Evolutionary conservation across 1,284 basidiomycete species (phyloP), one percentile per base, ranked within the genome.

Genomic region (Pterulicium gracile): DNA sequence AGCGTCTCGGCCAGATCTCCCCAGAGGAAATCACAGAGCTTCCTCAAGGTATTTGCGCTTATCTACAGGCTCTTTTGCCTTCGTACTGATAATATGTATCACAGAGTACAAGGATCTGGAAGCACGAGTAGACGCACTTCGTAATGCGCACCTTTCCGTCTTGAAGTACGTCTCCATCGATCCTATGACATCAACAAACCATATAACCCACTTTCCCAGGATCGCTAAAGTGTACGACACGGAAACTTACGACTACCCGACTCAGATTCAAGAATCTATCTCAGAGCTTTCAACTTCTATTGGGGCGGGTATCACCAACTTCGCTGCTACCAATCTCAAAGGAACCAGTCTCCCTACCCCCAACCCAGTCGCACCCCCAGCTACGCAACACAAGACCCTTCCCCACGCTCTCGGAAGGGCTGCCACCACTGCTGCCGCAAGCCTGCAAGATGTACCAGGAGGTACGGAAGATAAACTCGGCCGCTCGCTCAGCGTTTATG

Each of bases 71-170:
- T 47, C n/a, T 19, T 32, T 24, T 45, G 18, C 49, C 24, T 39
- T 17, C 24, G 3, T 20, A 39, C 42, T 24, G 62, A 56, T 46
- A 54, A 61, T 20, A 52, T 13, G 53, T 39, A 18, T 35, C 49
- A 14, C 66, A 88, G 94, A 98, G 64, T 98, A 98, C 77, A 93
- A 85, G 63, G 88, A 94, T 59, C 81, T 98, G 55, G 95, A 98
- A 67, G 73, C 83, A 42, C 83, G 93, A 47, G 95, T 98, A 34
- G 96, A 98, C 66, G 90, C 90, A 24, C 79, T 98, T 46, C 81
- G 85, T 56, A 69, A 74, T 47, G 82, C 88, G 1, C 94, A 98
- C 63, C 62, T 83, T 49, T 66, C 77, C 19, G 56, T 98, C 41
- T 75, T 96, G 63, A 96, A 87, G 82, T 86, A 55, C 50, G 75